Conservation (phyloP, 768 basidiomycete species). For the Hirschioporus abietinus region DNA sequence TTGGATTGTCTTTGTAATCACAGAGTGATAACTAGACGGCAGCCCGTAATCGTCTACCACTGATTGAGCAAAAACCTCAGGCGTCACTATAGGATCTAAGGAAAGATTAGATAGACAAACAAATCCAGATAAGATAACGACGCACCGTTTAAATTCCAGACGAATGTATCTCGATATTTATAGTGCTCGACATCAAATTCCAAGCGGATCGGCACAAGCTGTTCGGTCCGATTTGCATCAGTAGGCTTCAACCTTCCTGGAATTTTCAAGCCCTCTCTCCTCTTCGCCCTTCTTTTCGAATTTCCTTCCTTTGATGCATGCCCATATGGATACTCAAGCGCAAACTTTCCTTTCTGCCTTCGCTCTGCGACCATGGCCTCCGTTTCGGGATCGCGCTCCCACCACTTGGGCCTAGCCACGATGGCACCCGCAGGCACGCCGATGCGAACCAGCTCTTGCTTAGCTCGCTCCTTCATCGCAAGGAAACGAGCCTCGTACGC, state of each 20-base stretch:
- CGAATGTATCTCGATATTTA: conserved; percentile 92
- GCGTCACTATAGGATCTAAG: conserved; percentile 82
- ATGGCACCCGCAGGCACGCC: conserved; percentile 7
- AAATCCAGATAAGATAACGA: conserved; percentile 10
- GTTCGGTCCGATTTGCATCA: conserved; percentile 62
- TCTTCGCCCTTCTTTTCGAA: conserved; percentile 46
- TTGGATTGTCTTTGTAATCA: conserved; percentile 79
- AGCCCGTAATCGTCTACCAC: conserved; percentile 89
- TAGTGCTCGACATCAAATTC: conserved; percentile 95
- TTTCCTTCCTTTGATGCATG: conserved; percentile 23
- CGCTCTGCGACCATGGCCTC: conserved; percentile 17
- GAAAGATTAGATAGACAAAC: conserved; percentile 6
- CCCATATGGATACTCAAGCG: conserved; percentile 17
- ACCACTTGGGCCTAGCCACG: conserved; percentile 21
- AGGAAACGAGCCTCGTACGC: conserved; percentile 16
- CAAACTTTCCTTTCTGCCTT: conserved; percentile 22
- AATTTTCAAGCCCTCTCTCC: conserved; percentile 70
- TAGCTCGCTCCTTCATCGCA: conserved; percentile 14
- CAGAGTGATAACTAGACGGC: conserved; percentile 51
- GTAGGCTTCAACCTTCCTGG: conserved; percentile 54
- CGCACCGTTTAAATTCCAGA: conserved; percentile 96
- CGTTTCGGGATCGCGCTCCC: conserved; percentile 20
- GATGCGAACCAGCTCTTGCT: conserved; percentile 13
- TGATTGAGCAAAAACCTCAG: conserved; percentile 85
- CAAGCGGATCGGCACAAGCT: conserved; percentile 90